Conservation (phyloP, 192 early-diverging fungal species). For the Coemansia pectinata region DNA sequence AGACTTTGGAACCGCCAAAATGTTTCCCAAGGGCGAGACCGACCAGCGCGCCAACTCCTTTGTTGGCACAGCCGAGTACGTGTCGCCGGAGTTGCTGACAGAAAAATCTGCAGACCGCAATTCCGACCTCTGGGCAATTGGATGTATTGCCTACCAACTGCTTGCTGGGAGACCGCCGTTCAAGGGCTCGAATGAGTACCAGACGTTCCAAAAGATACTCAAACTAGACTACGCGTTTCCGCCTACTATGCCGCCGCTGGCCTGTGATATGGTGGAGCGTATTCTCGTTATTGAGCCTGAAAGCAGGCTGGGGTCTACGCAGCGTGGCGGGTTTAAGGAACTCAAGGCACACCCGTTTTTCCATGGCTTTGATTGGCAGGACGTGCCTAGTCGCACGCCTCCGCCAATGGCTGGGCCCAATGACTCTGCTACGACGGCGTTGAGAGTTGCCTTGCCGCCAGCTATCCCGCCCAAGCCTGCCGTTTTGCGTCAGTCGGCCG, state of each 20-base stretch:
- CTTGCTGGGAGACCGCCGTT: conserved; percentile 89
- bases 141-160: conserved; percentile 92
- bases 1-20: conserved; percentile 92
- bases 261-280: conserved; percentile 74
- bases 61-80: conserved; percentile 99
- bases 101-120: conserved; percentile 81
- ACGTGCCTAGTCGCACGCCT: conserved; percentile 38
- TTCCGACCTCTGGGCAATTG: conserved; percentile 82
- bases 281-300: conserved; percentile 70
- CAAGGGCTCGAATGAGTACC: conserved; percentile 93
- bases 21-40: conserved; percentile 36
- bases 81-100: conserved; percentile 92
- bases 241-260: conserved; percentile 64
- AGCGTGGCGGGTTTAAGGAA: conserved; percentile 56
- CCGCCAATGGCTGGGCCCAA: conserved; percentile 34
- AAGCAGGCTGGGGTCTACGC: conserved; percentile 62
- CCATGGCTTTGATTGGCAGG: conserved; percentile 72
- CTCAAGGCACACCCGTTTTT: conserved; percentile 84
- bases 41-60: conserved; percentile 76
- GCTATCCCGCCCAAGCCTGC: conserved; percentile 49
- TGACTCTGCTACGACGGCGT: background rate
- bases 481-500: conserved; percentile 29
- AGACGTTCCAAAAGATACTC: conserved; percentile 94
- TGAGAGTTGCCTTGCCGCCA: conserved; percentile 16
- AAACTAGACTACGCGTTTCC: conserved; percentile 88